Evolutionary conservation across 2,329 filamentous ascomycete genomes (phyloP).

Genomic region (Monosporascus sp.): DNA sequence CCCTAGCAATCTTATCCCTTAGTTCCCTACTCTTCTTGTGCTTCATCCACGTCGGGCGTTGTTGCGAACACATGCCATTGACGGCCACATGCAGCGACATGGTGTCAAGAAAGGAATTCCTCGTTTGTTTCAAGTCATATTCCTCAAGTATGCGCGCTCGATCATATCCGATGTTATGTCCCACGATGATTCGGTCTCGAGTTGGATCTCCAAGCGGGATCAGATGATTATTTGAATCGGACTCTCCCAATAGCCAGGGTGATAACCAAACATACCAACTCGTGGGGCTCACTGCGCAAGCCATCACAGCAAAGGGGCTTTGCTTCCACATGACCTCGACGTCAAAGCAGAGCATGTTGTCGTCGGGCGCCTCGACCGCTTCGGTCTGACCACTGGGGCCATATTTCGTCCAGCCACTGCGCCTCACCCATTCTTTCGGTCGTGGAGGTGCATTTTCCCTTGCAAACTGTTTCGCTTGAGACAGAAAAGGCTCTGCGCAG

Average conservation of each 20-base stretch:
- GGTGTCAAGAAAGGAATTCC: constrained; percentile 87
- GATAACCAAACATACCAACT: constrained; percentile 98
- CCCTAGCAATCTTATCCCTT: constrained; percentile 69
- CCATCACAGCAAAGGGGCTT: constrained; percentile 91
- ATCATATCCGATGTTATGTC: constrained; percentile 95
- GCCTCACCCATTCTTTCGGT: constrained; percentile 66
- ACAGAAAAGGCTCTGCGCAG: constrained; percentile 78
- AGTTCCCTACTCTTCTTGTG: constrained; percentile 86
- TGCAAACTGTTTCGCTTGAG: constrained; percentile 69
- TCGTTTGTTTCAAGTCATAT: constrained; percentile 76
- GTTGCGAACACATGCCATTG: constrained; percentile 97
- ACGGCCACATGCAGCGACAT: constrained; percentile 98
- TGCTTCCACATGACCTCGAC: constrained; percentile 96
- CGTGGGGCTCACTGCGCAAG: constrained; percentile 81
- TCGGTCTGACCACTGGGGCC: constrained; percentile 66
- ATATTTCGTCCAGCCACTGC: constrained; percentile 95
- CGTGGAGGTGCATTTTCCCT: constrained; percentile 52
- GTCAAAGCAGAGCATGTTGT: constrained; percentile 83
- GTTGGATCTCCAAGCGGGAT: constrained; percentile 78
- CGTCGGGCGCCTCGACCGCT: constrained; percentile 69
- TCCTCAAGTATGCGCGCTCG: constrained; percentile 84
- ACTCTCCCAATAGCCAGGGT: constrained; percentile 86
- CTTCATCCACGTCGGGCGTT: constrained; percentile 95
- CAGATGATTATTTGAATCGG: constrained; percentile 69
- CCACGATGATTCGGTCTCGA: constrained; percentile 72